These are phyloP conservation scores for Corymbia citriodora DNA, from an alignment of 441 rosid species.

Conservation along the genomic window DNA sequence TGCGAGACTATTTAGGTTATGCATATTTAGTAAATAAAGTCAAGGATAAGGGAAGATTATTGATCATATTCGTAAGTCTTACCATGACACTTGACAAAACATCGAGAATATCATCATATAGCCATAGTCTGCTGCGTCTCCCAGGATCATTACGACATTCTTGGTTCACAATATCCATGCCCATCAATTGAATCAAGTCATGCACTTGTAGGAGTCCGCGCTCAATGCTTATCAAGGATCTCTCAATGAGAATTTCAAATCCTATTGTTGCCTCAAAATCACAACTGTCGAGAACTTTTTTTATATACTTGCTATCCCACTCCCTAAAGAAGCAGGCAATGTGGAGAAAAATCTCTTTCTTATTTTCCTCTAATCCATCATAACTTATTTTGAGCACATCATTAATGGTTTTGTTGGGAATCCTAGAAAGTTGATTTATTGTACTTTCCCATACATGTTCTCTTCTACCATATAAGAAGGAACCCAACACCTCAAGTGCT, in stretches of 20 bases:
- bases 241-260: no score
- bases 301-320: rapidly evolving
- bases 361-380: background rate
- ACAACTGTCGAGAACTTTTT: background rate
- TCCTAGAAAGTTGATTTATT: rapidly evolving
- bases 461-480: background rate
- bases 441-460: background rate
- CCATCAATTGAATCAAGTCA: no score
- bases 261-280: no score
- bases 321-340: background rate
- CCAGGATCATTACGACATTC: rapidly evolving
- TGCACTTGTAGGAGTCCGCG: rapidly evolving
- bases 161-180: no score
- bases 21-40: rapidly evolving
- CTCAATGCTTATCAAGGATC: no score
- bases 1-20: background rate
- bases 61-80: background rate
- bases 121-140: no score
- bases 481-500: background rate
- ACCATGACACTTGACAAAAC: background rate
- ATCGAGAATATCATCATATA: background rate
- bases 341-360: background rate
- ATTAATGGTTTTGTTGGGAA: rapidly evolving
- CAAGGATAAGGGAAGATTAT: background rate
- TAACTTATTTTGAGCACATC: background rate